Percentiles rank a stretch among this genome's conserved stretches.
These are phyloP conservation scores for Pisolithus microcarpus DNA, from an alignment of 768 basidiomycete species.

Conservation along the genomic window DNA sequence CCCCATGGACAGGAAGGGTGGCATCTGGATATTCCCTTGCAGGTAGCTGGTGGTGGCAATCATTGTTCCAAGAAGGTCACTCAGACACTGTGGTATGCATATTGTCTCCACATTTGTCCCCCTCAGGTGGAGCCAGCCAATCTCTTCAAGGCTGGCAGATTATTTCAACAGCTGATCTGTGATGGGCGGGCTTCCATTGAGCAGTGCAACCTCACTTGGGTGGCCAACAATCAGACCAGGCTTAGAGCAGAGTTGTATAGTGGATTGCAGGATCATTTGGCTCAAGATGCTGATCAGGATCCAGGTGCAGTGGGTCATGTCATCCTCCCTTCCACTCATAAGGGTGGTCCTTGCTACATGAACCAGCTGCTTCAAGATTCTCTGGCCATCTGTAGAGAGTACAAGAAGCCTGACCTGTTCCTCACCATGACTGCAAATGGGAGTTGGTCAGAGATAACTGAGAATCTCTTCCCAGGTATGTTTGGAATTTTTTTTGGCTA, in stretches of 20 bases:
- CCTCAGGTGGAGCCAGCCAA: too few relatives aligned
- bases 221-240: slow-evolving; percentile 26
- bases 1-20: too few relatives aligned
- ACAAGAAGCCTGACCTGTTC: too few relatives aligned
- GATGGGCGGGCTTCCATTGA: slow-evolving; percentile 42
- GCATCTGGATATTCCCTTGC: not conserved
- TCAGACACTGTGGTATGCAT: slow-evolving; percentile 15
- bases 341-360: too few relatives aligned
- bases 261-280: slow-evolving; percentile 28
- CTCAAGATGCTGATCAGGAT: slow-evolving; percentile 23
- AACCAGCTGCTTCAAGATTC: too few relatives aligned
- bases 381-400: too few relatives aligned
- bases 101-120: slow-evolving; percentile 24
- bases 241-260: slow-evolving; percentile 30
- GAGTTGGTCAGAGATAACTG: too few relatives aligned
- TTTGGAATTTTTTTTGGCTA: too few relatives aligned
- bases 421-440: too few relatives aligned
- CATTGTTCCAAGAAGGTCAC: not conserved
- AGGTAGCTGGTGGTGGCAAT: not conserved
- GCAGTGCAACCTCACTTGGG: slow-evolving; percentile 31
- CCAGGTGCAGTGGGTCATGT: slow-evolving; percentile 12
- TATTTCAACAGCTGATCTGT: slow-evolving; percentile 36
- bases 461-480: too few relatives aligned
- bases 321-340: too few relatives aligned
- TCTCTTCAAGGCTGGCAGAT: slow-evolving; percentile 29